Percentiles rank a stretch among this genome's conserved stretches.
phyloP scores from a whole-genome alignment of 345 rosid genomes.

The Carallia pectinifolia region DNA sequence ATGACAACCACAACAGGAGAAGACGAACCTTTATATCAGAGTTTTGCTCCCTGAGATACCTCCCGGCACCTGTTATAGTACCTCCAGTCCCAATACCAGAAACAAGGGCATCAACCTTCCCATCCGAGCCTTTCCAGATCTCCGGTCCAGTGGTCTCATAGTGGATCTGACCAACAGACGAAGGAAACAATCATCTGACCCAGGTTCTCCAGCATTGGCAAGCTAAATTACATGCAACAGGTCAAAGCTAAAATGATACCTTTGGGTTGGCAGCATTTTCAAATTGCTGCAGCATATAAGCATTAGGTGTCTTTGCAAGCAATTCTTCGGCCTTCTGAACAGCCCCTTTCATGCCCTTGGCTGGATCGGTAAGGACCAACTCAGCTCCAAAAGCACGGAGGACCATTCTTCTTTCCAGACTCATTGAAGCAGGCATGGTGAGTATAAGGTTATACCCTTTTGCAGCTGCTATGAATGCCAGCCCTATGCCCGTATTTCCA shows the following conservation, averaged over 20 bases:
- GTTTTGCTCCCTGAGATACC: constrained; percentile 67
- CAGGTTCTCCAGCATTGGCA: constrained; percentile 1
- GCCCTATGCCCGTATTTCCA: constrained; percentile 87
- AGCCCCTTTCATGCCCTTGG: constrained; percentile 86
- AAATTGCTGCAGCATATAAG: constrained; percentile 81
- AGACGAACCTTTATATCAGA: constrained; percentile 57
- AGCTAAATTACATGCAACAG: constrained; percentile 6
- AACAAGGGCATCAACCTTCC: constrained; percentile 73
- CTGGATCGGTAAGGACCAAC: constrained; percentile 74
- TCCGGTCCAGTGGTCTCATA: constrained; percentile 91
- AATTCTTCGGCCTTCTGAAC: constrained; percentile 85
- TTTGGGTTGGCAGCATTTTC: constrained; percentile 85
- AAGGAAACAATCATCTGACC: not conserved
- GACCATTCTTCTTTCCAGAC: constrained; percentile 80
- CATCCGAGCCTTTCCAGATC: constrained; percentile 74
- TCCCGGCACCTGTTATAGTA: constrained; percentile 76
- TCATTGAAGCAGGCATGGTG: constrained; percentile 88
- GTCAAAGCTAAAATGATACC: constrained; percentile 32
- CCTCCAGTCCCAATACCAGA: constrained; percentile 92
- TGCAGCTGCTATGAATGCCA: constrained; percentile 85
- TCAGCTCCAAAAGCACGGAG: constrained; percentile 85
- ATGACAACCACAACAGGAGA: not conserved
- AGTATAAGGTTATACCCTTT: constrained; percentile 73
- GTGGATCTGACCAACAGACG: constrained; percentile 58
- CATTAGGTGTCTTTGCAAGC: constrained; percentile 58